Base-by-base conservation (phyloP, 2,329 filamentous ascomycete genomes). In the Ceratocystis huliohia region DNA sequence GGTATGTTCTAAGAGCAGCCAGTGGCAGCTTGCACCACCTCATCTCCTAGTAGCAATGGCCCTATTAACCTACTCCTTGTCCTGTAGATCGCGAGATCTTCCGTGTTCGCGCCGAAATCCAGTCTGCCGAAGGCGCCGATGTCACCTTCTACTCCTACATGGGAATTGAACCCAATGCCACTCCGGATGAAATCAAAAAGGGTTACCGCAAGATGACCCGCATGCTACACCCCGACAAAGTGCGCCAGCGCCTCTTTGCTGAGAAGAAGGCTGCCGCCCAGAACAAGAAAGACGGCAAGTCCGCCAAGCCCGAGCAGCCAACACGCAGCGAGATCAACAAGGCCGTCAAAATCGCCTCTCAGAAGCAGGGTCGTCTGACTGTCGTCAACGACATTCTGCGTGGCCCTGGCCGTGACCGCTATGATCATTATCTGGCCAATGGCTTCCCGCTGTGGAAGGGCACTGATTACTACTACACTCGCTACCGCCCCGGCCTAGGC, bases 361-460 rank as follows among this genome's bases (percentile, higher is more conserved):
- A 93, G 72, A 85, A 89, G 70, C 94, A 95, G 78, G 85, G 91
- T 68, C 86, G 92, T 50, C 82, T 99, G 50, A 88, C 88, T 69
- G 84, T 96, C 72, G 88, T 97, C 65, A 86, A 87, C 71, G 88
- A 91, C 73, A 88, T 99, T 73, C 86, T 99, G 64, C 86, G 89
- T 71, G 91, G 93, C 1, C 80, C 88, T 2, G 83, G 84, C 65
- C 84, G 94, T 69, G 88, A 90, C 71, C 88, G 94, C 69, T 99
- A 99, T 77, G 93, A 99, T 75, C 88, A 96, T 76, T 99, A 97
- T 79, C 78, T 97, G 68, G 78, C 80, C 75, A 91, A 97, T 76
- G 94, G 94, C 69, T 99, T 99, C 79, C 94, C 94, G 41, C 85
- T 84, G 66, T 99, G 94, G 94, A 92, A 93, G 79, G 94, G 94